Evolutionary conservation across 192 early-diverging fungal genomes (phyloP).

Genomic region (Umbelopsis ramanniana): DNA sequence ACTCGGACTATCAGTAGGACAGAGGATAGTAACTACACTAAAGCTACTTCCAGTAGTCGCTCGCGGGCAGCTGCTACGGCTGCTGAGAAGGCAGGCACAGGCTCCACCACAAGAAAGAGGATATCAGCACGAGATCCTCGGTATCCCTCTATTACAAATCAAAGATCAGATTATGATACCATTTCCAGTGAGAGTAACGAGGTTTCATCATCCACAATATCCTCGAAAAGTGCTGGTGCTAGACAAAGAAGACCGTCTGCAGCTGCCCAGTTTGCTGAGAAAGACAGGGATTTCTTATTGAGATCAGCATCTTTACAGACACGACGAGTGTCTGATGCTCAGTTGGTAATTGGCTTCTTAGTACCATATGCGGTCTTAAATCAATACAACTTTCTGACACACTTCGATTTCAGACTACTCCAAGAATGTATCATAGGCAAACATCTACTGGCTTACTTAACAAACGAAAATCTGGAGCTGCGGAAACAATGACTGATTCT

Average conservation of each 20-base stretch:
- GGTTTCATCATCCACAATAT: background rate
- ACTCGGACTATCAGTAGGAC: background rate
- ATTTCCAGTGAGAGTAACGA: background rate
- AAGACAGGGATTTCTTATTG: constrained; percentile 7
- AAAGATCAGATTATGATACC: background rate
- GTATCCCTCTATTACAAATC: background rate
- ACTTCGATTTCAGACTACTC: constrained; percentile 5
- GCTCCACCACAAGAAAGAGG: background rate
- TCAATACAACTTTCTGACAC: background rate
- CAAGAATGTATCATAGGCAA: constrained; percentile 14
- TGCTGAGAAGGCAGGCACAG: background rate
- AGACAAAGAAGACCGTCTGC: background rate
- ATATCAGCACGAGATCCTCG: constrained; percentile 1
- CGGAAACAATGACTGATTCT: background rate
- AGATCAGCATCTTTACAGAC: constrained; percentile 9
- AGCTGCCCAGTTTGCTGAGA: background rate
- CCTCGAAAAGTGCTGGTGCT: background rate
- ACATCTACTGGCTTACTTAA: constrained; percentile 2
- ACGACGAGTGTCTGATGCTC: constrained; percentile 10
- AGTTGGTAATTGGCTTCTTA: background rate
- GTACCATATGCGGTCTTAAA: background rate
- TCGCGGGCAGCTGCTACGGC: constrained; percentile 12
- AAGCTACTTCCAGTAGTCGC: constrained; percentile 9
- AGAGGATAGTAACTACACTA: constrained; percentile 3
- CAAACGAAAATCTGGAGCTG: background rate